These are phyloP conservation scores for Auxenochlorella pyrenoidosa DNA, from an alignment of 139 green algal species.

Conservation along the genomic window DNA sequence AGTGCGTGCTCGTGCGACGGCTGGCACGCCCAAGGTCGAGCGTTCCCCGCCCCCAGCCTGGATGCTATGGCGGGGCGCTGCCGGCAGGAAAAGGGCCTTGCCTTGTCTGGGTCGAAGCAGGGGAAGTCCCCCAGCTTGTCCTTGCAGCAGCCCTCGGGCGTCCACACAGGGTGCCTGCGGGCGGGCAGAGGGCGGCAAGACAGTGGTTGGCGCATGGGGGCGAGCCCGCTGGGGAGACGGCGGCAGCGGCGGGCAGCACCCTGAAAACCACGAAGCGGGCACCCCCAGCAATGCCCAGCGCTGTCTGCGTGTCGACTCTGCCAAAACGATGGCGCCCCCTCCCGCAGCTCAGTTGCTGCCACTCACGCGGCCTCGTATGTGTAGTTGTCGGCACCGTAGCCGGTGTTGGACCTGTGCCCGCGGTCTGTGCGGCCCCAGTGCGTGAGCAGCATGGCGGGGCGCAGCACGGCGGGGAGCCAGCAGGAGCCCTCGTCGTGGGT, in stretches of 20 bases:
- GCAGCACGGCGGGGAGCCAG: constrained; percentile 48
- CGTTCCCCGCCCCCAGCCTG: too few relatives aligned
- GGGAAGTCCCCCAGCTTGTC: constrained; percentile 27
- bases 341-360: too few relatives aligned
- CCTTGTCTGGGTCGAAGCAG: constrained; percentile 50
- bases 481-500: constrained; percentile 66
- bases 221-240: too few relatives aligned
- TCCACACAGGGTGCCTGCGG: constrained; percentile 29
- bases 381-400: constrained; percentile 8
- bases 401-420: constrained; percentile 15
- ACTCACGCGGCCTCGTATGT: background rate
- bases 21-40: too few relatives aligned
- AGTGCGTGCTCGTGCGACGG: too few relatives aligned
- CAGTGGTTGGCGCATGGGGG: too few relatives aligned
- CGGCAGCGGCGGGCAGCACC: background rate
- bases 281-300: too few relatives aligned
- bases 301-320: too few relatives aligned
- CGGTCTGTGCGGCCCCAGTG: constrained; percentile 56
- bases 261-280: too few relatives aligned
- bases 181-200: too few relatives aligned
- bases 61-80: too few relatives aligned
- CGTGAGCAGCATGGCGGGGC: constrained; percentile 47
- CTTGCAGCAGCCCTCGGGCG: constrained; percentile 28
- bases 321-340: too few relatives aligned
- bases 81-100: background rate